Evolutionary conservation across 257 asterid species (phyloP).

Genomic region (Marsdenia floribunda): DNA sequence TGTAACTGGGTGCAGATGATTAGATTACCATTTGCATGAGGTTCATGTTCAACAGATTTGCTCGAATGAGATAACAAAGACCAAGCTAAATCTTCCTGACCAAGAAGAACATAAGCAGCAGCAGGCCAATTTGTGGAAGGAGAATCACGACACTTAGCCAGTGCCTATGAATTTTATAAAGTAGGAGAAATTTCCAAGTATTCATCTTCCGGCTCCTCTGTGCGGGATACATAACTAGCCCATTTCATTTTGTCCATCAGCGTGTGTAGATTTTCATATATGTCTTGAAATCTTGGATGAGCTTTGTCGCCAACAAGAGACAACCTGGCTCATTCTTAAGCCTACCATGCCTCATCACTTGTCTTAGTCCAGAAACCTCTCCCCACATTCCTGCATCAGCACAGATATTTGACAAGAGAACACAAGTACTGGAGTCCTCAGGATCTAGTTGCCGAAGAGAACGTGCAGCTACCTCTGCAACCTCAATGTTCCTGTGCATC

Average conservation of each 20-base stretch:
- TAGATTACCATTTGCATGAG: slow-evolving; percentile 49
- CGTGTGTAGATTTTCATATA: slow-evolving; percentile 43
- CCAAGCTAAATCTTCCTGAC: slow-evolving; percentile 94
- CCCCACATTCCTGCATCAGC: slow-evolving; percentile 89
- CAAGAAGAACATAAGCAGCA: slow-evolving; percentile 91
- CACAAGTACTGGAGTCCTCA: slow-evolving; percentile 67
- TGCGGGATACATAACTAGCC: slow-evolving; percentile 12
- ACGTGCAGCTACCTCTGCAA: slow-evolving; percentile 73
- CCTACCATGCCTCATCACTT: slow-evolving; percentile 55
- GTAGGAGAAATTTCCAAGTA: slow-evolving; percentile 1
- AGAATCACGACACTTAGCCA: slow-evolving; percentile 91
- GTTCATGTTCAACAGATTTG: slow-evolving; percentile 50
- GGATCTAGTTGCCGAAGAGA: slow-evolving; percentile 61
- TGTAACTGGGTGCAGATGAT: slow-evolving; percentile 79
- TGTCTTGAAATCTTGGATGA: slow-evolving; percentile 65
- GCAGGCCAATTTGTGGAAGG: slow-evolving; percentile 96
- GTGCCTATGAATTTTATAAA: slow-evolving; percentile 47
- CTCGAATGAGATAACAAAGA: slow-evolving; percentile 48
- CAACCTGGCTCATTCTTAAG: slow-evolving; percentile 85
- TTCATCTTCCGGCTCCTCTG: background rate
- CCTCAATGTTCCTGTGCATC: slow-evolving; percentile 70
- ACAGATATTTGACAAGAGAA: slow-evolving; percentile 68
- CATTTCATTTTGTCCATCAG: slow-evolving; percentile 56
- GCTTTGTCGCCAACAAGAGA: slow-evolving; percentile 82
- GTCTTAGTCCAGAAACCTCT: slow-evolving; percentile 64